Conservation (phyloP, 106 monocot species). For the Dendrobium catenatum region DNA sequence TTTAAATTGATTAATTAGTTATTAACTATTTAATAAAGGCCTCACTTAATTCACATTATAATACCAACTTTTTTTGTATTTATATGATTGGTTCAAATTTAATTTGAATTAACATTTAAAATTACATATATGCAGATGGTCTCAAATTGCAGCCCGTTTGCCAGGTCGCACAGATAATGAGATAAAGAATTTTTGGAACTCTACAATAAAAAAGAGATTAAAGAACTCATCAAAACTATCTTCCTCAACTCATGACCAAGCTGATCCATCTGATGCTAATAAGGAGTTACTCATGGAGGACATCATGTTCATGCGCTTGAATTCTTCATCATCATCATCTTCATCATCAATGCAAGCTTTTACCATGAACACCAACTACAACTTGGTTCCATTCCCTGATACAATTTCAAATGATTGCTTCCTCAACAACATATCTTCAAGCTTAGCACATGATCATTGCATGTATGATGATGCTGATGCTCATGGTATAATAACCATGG, state of each 20-base stretch:
- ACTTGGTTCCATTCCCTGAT: constrained; percentile 13
- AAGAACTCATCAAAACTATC: constrained; percentile 32
- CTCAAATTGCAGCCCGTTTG: constrained; percentile 73
- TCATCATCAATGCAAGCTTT: constrained; percentile 24
- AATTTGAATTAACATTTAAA: not conserved
- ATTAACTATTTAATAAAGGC: too few relatives aligned
- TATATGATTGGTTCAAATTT: not conserved
- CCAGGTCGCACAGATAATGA: constrained; percentile 88
- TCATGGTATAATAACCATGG: not conserved
- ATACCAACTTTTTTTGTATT: too few relatives aligned
- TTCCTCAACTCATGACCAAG: not conserved
- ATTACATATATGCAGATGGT: constrained; percentile 44
- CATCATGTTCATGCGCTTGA: constrained; percentile 14
- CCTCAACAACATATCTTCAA: constrained; percentile 1
- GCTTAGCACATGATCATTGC: not conserved
- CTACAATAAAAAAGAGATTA: constrained; percentile 86
- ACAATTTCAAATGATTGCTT: constrained; percentile 9
- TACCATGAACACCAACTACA: constrained; percentile 12
- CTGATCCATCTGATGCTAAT: constrained; percentile 9
- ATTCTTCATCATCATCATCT: constrained; percentile 22
- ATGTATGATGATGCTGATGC: constrained; percentile 1
- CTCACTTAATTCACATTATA: too few relatives aligned
- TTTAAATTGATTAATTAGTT: too few relatives aligned
- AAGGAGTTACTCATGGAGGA: constrained; percentile 7
- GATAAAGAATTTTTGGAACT: constrained; percentile 97